Evolutionary conservation across 331 rosid species (phyloP), one percentile per base, ranked within the genome.

Genomic region (Spiraea crenata): DNA sequence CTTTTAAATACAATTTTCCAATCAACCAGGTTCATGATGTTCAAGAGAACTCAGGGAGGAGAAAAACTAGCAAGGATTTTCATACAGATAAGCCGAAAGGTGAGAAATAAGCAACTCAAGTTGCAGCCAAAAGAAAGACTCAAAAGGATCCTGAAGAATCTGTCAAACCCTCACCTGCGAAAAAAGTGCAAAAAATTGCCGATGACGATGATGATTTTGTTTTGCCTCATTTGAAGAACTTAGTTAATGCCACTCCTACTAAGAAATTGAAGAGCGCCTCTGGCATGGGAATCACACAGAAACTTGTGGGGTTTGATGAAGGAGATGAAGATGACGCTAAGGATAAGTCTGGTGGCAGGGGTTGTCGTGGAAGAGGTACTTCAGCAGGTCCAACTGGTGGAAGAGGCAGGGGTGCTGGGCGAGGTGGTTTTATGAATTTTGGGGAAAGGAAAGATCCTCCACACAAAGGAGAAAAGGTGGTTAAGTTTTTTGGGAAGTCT

Each of bases 391-490:
- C 98, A 39, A 61, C 86, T 82, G 82, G 90, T 75, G 95, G 95
- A 80, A 87, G 95, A 73, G 98, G 96, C 59, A 88, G 97, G 78
- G 98, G 96, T 0, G 83, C 82, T 61, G 99, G 99, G 9, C 88
- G 97, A 62, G 91, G 97, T 74, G 97, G 95, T 17, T 91, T 89
- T 82, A 87, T 89, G 97, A 93, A 89, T 81, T 93, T 86, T 67
- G 96, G 97, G n/a, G 97, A 93, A 82, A 87, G 97, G 78, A 91
- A 89, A 82, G 99, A 91, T 80, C 99, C 96, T 63, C 99, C 97
- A 41, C 90, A 91, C 82, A 91, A 89, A 76, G 99, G 99, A 68
- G 92, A 93, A 83, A 93, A 93, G 97, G 99, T 93, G 97, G 99
- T 91, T 76, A 77, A 41, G 31, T 67, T 17, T 68, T 20, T 73